phyloP scores from a whole-genome alignment of 768 basidiomycete genomes.

The Pulveroboletus sp. region DNA sequence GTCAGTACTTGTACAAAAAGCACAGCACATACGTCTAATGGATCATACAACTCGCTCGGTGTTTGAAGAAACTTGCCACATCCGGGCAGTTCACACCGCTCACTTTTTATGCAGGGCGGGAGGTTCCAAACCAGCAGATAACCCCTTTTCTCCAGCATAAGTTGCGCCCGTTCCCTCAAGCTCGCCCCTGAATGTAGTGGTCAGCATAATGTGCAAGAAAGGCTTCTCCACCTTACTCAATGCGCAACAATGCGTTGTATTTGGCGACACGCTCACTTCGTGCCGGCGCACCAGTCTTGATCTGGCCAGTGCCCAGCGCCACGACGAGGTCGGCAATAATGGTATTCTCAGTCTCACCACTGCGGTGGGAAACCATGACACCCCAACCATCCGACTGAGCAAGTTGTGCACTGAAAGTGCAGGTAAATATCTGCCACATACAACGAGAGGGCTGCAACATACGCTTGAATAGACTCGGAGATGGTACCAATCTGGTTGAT shows the following conservation, averaged over 20 bases:
- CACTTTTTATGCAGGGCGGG: constrained; percentile 75
- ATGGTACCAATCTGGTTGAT: constrained; percentile 99
- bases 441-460: constrained; percentile 33
- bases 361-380: constrained; percentile 99
- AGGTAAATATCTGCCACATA: not conserved
- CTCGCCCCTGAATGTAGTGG: constrained; percentile 58
- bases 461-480: constrained; percentile 99
- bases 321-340: constrained; percentile 95
- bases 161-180: constrained; percentile 57
- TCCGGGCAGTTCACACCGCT: constrained; percentile 6
- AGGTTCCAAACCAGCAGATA: constrained; percentile 71
- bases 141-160: constrained; percentile 76
- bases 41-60: constrained; percentile 23
- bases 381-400: constrained; percentile 96
- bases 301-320: constrained; percentile 88
- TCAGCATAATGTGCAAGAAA: not conserved
- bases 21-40: constrained; percentile 22
- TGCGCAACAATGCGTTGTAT: constrained; percentile 87
- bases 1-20: constrained; percentile 25
- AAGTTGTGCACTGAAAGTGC: constrained; percentile 75
- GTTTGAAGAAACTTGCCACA: constrained; percentile 4
- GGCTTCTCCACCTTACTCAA: constrained; percentile 58
- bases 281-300: constrained; percentile 98
- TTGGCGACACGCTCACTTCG: constrained; percentile 96
- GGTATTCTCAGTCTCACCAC: constrained; percentile 97